Evolutionary conservation across 169 alveolate species (phyloP).

Genomic region (Plasmodium inui): DNA sequence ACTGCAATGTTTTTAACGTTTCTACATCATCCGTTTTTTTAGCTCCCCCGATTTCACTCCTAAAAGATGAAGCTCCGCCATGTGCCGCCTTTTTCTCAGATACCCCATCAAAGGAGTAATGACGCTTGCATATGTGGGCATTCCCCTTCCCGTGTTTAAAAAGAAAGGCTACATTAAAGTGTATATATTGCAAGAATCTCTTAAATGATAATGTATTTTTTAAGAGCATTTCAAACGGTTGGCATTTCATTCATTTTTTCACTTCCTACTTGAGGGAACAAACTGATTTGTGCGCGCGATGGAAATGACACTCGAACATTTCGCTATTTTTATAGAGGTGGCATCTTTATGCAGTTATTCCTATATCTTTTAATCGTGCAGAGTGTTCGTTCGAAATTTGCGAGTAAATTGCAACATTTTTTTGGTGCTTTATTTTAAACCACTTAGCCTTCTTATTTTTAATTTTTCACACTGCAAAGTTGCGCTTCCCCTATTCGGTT

Average conservation of each 20-base stretch:
- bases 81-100: neutral
- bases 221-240: constrained; percentile 52
- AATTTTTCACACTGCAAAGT: neutral
- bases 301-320: neutral
- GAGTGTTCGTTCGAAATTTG: neutral
- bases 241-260: constrained; percentile 22
- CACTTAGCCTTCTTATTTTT: neutral
- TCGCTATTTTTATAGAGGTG: constrained; percentile 1
- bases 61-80: neutral
- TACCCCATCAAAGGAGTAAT: constrained; percentile 5
- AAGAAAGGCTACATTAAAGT: constrained; percentile 31
- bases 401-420: neutral
- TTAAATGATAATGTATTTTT: constrained; percentile 22
- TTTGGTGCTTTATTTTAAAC: neutral
- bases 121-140: neutral
- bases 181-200: constrained; percentile 36
- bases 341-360: neutral
- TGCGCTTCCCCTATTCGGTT: neutral
- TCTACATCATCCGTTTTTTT: neutral
- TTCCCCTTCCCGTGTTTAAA: constrained; percentile 21
- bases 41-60: neutral
- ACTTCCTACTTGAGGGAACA: constrained; percentile 12
- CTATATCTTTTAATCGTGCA: neutral
- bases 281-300: neutral
- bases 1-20: neutral